Evolutionary conservation across 768 basidiomycete species (phyloP).

Genomic region (Xerocomellus amylosporus): DNA sequence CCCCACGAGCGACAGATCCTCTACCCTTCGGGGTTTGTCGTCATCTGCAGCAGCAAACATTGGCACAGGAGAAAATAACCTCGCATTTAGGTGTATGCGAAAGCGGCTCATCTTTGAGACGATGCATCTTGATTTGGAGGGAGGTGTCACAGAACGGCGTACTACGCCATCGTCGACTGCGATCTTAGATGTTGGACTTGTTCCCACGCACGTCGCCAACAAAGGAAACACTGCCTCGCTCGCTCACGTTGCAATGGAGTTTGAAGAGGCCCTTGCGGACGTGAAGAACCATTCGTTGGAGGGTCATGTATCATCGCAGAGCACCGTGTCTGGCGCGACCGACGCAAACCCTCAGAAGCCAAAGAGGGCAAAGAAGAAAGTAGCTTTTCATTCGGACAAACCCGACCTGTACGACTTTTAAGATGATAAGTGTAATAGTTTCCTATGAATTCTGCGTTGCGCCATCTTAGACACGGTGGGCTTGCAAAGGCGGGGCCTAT

Average conservation of each 20-base stretch:
- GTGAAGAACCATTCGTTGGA: not conserved
- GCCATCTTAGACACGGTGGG: not conserved
- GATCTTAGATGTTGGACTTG: conserved; percentile 15
- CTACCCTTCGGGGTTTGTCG: conserved; percentile 76
- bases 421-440: conserved; percentile 12
- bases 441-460: not conserved
- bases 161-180: conserved; percentile 48
- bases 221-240: conserved; percentile 17
- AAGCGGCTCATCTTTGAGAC: conserved; percentile 89
- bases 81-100: conserved; percentile 90
- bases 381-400: conserved; percentile 63
- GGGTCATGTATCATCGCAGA: conserved; percentile 12
- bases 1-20: conserved; percentile 79
- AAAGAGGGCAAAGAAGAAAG: conserved; percentile 61
- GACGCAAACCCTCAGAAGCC: conserved; percentile 17
- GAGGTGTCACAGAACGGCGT: conserved; percentile 76
- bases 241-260: conserved; percentile 43
- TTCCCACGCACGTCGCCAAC: conserved; percentile 19
- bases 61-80: conserved; percentile 90
- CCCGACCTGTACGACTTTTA: conserved; percentile 77
- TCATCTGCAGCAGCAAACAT: conserved; percentile 48
- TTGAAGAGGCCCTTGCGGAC: conserved; percentile 35
- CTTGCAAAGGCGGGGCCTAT: not conserved
- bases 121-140: conserved; percentile 81
- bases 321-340: conserved; percentile 1